Percentiles rank a stretch among this genome's conserved stretches.
Conservation (phyloP, 129 eudicot species). For the Helianthus tuberosus region DNA sequence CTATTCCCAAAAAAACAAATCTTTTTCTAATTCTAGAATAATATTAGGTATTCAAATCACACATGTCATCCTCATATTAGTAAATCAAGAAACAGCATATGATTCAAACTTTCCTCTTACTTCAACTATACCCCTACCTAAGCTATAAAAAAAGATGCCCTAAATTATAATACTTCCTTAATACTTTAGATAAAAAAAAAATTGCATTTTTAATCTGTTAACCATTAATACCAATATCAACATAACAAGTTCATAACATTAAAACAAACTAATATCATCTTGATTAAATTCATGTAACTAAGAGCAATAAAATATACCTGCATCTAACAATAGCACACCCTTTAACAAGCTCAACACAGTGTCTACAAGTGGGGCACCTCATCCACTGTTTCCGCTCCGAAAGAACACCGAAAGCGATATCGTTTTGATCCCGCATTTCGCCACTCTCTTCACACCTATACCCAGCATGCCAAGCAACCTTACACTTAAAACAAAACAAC, state of each 20-base stretch:
- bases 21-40: constrained; percentile 24
- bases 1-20: constrained; percentile 16
- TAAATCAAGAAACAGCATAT: constrained; percentile 30
- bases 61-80: constrained; percentile 22
- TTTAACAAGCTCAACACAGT: constrained; percentile 53
- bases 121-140: constrained; percentile 30
- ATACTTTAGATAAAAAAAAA: not conserved
- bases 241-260: not conserved
- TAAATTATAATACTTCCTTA: not conserved
- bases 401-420: constrained; percentile 70
- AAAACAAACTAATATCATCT: not conserved
- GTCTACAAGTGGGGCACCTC: constrained; percentile 71
- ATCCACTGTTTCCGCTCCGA: constrained; percentile 60
- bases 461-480: constrained; percentile 68
- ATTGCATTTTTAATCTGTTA: constrained; percentile 14
- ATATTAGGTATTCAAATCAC: constrained; percentile 35
- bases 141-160: constrained; percentile 19
- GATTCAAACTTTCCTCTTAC: constrained; percentile 25
- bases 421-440: constrained; percentile 53
- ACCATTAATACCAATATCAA: constrained; percentile 16
- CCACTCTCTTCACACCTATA: constrained; percentile 72
- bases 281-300: not conserved
- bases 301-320: not conserved
- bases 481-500: constrained; percentile 57
- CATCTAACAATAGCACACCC: constrained; percentile 57